A percentile compares a stretch with the other conserved stretches of the same genome.
These are phyloP conservation scores for Claviceps arundinis DNA, from an alignment of 2,329 filamentous ascomycete species.

Conservation along the genomic window DNA sequence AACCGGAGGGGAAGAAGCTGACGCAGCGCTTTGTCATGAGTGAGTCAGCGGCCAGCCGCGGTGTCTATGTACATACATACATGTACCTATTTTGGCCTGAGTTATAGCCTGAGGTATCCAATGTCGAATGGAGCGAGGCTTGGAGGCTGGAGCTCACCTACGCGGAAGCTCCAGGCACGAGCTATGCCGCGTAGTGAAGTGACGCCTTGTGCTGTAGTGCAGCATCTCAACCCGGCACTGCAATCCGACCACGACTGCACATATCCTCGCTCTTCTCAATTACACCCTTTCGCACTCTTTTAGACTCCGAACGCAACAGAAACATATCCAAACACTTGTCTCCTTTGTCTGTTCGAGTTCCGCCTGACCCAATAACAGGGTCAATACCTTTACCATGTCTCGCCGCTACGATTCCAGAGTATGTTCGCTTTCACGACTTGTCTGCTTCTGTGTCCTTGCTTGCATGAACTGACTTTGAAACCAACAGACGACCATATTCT, in stretches of 20 bases:
- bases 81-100: not conserved
- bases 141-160: constrained; percentile 4
- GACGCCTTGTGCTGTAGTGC: constrained; percentile 7
- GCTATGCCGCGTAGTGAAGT: constrained; percentile 7
- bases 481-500: constrained; percentile 93
- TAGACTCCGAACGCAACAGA: not conserved
- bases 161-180: constrained; percentile 12
- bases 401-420: constrained; percentile 96
- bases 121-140: not conserved
- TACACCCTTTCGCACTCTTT: not conserved
- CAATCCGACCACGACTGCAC: constrained; percentile 1
- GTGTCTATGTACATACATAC: not conserved
- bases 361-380: not conserved
- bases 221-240: not conserved
- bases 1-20: not conserved
- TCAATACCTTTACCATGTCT: constrained; percentile 49
- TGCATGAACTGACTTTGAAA: not conserved
- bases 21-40: not conserved
- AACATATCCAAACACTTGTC: not conserved
- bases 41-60: constrained; percentile 2
- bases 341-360: not conserved
- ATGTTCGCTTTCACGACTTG: constrained; percentile 26
- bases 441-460: not conserved
- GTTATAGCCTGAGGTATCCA: constrained; percentile 5
- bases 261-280: not conserved